Evolutionary conservation across 1,139 yeast species (phyloP).

Genomic region (Yamadazyma blattariae): DNA sequence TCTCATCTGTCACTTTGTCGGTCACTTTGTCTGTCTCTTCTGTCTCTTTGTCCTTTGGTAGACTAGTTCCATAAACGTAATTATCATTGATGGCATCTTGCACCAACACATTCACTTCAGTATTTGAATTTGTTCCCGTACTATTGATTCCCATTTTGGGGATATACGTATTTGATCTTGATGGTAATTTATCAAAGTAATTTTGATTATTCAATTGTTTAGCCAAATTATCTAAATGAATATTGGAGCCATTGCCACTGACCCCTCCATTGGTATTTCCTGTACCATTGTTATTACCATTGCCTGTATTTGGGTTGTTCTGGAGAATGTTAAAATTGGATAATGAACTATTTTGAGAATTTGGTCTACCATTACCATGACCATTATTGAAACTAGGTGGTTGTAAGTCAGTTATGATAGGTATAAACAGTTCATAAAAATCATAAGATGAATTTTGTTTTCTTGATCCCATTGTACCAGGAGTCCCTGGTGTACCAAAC

Average conservation of each 20-base stretch:
- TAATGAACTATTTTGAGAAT: constrained; percentile 4
- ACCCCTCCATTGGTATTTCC: constrained; percentile 7
- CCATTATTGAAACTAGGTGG: too few relatives aligned
- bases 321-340: constrained; percentile 1
- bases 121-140: constrained; percentile 15
- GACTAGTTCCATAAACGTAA: constrained; percentile 21
- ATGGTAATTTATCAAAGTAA: constrained; percentile 34
- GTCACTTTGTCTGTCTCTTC: too few relatives aligned
- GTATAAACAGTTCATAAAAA: constrained; percentile 44
- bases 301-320: constrained; percentile 4
- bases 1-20: too few relatives aligned
- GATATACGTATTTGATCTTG: constrained; percentile 28
- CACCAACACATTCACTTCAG: constrained; percentile 18
- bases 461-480: neutral
- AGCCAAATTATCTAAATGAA: constrained; percentile 38
- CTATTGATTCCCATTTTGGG: too few relatives aligned
- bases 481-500: neutral
- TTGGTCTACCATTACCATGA: too few relatives aligned
- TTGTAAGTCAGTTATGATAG: constrained; percentile 21
- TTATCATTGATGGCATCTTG: constrained; percentile 34
- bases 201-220: constrained; percentile 37
- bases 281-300: neutral
- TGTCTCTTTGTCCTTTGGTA: too few relatives aligned
- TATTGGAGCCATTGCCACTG: too few relatives aligned
- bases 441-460: constrained; percentile 34